A percentile compares a stretch with the other conserved stretches of the same genome.
phyloP scores from a whole-genome alignment of 257 asterid species.

The Orobanche coerulescens region DNA sequence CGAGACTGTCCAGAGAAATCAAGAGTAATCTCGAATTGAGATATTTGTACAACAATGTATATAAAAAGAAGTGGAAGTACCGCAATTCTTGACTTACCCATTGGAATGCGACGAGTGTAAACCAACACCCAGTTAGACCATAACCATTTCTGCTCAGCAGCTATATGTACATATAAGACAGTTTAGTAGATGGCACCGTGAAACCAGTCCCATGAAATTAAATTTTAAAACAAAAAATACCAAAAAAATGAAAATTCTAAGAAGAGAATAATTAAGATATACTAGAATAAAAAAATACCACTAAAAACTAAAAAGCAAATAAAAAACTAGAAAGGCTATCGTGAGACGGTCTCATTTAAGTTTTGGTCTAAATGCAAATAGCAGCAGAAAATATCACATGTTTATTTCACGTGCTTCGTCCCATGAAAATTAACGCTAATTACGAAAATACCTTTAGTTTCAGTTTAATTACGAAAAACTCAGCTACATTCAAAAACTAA shows the following conservation, averaged over 20 bases:
- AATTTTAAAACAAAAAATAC: too few relatives aligned
- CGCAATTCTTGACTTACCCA: conserved; percentile 48
- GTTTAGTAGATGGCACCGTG: background rate
- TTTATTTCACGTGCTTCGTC: background rate
- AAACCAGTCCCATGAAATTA: too few relatives aligned
- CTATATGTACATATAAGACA: conserved; percentile 27
- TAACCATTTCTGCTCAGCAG: conserved; percentile 60
- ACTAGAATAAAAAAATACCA: too few relatives aligned
- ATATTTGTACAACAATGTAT: background rate
- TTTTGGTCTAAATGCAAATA: background rate
- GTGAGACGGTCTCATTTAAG: too few relatives aligned
- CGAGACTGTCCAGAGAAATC: conserved; percentile 49
- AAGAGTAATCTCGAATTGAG: background rate
- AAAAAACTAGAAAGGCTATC: too few relatives aligned
- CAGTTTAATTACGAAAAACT: too few relatives aligned
- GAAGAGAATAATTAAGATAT: too few relatives aligned
- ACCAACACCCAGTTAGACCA: conserved; percentile 83
- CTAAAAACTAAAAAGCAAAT: too few relatives aligned
- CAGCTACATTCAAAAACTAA: too few relatives aligned
- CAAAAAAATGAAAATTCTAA: too few relatives aligned
- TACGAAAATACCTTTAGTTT: too few relatives aligned
- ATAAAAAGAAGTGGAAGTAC: background rate
- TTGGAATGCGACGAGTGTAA: conserved; percentile 79
- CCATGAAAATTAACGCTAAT: too few relatives aligned
- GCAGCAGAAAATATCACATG: conserved; percentile 7